Conservation (phyloP, 768 basidiomycete genomes). For the Tephrocybe rancida region DNA sequence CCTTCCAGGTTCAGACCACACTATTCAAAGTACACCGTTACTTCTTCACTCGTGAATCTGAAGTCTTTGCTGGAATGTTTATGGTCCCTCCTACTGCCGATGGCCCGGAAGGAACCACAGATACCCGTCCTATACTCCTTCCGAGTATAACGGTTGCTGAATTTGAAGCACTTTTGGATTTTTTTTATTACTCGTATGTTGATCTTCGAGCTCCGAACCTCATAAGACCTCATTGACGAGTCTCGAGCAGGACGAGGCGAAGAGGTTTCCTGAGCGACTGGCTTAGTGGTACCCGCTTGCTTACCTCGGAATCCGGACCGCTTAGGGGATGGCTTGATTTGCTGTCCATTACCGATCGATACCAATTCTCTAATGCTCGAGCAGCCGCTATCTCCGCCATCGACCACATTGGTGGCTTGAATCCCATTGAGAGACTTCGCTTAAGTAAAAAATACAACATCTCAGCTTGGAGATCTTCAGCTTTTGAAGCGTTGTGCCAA, state of each 20-base stretch:
- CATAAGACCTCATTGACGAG: no score
- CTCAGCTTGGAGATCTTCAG: background rate
- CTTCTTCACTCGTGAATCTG: conserved; percentile 38
- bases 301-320: no score
- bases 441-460: background rate
- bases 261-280: no score
- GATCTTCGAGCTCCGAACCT: no score
- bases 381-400: background rate
- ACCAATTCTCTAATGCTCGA: background rate
- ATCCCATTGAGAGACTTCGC: background rate
- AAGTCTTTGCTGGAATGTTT: conserved; percentile 41
- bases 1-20: conserved; percentile 31
- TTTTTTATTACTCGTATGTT: conserved; percentile 40
- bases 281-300: no score
- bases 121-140: conserved; percentile 33
- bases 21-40: conserved; percentile 42
- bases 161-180: conserved; percentile 40
- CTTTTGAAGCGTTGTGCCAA: background rate
- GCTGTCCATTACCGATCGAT: background rate
- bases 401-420: background rate
- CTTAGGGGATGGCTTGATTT: background rate
- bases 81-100: conserved; percentile 22
- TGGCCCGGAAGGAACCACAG: conserved; percentile 31
- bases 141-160: conserved; percentile 32
- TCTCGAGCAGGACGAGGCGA: background rate